phyloP scores from a whole-genome alignment of 176 grass and related monocot species.

The Pontederia crassipes region DNA sequence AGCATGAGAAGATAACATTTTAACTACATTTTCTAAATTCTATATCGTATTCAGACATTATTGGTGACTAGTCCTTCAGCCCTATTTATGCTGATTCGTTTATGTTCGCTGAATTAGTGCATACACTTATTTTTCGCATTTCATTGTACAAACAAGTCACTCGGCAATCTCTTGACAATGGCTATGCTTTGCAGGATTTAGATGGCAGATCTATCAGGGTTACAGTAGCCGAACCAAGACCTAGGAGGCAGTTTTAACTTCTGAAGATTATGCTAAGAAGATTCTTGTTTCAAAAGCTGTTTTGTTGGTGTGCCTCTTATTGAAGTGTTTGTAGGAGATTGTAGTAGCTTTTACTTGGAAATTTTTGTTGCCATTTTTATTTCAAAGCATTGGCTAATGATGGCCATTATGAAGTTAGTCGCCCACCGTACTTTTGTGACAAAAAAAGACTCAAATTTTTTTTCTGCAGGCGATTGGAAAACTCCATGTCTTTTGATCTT shows the following conservation, averaged over 20 bases:
- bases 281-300: not conserved
- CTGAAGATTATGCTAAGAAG: not conserved
- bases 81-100: too few species aligned
- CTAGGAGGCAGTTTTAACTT: constrained; percentile 50
- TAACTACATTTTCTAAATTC: not conserved
- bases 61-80: too few species aligned
- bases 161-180: not conserved
- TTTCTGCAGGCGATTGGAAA: too few species aligned
- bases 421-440: too few species aligned
- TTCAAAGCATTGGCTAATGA: too few species aligned
- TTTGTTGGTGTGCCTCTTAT: not conserved
- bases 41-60: not conserved
- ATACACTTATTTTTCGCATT: not conserved
- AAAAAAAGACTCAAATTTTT: too few species aligned
- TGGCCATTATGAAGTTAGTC: too few species aligned
- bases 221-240: constrained; percentile 70
- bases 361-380: too few species aligned
- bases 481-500: too few species aligned
- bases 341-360: too few species aligned
- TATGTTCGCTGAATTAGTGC: not conserved
- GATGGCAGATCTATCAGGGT: constrained; percentile 81
- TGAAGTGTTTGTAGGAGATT: too few species aligned
- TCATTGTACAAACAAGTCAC: not conserved
- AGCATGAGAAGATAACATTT: not conserved
- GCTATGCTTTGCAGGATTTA: constrained; percentile 44